Conservation (phyloP, 106 monocot species). For the Triglochin maritima region DNA sequence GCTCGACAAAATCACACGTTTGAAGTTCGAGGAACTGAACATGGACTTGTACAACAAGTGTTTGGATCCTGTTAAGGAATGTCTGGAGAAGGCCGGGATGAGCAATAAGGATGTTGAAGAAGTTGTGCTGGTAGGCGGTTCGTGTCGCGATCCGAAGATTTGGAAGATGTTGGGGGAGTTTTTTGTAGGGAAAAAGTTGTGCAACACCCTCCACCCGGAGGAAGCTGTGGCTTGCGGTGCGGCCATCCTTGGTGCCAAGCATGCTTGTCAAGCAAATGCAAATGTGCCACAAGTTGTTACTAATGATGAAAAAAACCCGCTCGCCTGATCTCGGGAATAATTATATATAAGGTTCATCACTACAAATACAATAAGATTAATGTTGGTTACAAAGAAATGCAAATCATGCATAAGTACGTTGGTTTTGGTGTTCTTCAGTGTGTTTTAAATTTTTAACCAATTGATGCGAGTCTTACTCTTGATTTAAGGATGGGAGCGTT, state of each 20-base stretch:
- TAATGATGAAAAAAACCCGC: too few relatives aligned
- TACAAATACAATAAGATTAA: too few relatives aligned
- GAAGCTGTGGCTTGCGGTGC: conserved; percentile 21
- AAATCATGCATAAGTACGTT: too few relatives aligned
- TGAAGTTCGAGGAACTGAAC: conserved; percentile 19
- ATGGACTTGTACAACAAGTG: conserved; percentile 46
- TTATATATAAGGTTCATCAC: too few relatives aligned
- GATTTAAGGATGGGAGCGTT: too few relatives aligned
- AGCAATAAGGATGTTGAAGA: conserved; percentile 10
- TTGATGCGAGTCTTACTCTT: too few relatives aligned
- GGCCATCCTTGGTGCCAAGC: conserved; percentile 13
- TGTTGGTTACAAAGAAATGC: too few relatives aligned
- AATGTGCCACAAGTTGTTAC: too few relatives aligned
- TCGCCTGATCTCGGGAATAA: too few relatives aligned
- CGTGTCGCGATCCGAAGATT: conserved; percentile 30
- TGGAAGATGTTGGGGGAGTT: conserved; percentile 33
- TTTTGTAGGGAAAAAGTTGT: conserved; percentile 33
- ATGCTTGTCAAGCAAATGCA: too few relatives aligned
- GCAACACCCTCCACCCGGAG: conserved; percentile 14
- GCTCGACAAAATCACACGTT: conserved; percentile 1
- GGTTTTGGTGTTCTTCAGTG: too few relatives aligned
- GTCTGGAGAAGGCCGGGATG: conserved; percentile 28
- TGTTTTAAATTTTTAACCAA: too few relatives aligned
- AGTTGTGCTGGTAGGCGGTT: conserved; percentile 23
- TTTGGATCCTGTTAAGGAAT: conserved; percentile 51